Base-by-base conservation (phyloP, 2,329 filamentous ascomycete genomes). In the Pyrenophora teres region DNA sequence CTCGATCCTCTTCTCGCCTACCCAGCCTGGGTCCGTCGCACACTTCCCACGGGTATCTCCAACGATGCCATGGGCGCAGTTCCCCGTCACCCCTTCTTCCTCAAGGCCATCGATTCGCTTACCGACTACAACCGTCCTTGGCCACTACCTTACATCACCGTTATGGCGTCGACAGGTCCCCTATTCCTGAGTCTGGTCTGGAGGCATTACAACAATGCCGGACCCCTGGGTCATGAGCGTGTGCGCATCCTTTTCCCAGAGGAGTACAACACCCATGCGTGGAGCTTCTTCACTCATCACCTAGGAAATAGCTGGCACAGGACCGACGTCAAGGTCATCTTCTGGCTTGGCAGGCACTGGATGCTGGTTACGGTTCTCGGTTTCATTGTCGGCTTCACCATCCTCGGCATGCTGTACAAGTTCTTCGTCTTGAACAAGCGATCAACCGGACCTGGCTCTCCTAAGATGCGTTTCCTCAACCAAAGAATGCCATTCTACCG, bases 61-160 rank as follows among this genome's bases (percentile, higher is more conserved):
- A 92, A 92, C 76, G 89, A 92, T 65, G 87, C 86, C 35, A 91
- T 92, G 88, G 87, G 87, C 41, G 77, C 87, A 13, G 80, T 89
- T 0, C 84, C 87, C 0, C 81, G 85, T 54, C 89, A 92, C 63
- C 88, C 88, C 0, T 90, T 90, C 77, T 91, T 91, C 78, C 77
- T 86, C 43, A 79, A 81, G 41, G 85, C 88, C 33, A 88, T 90
- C 62, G 81, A 88, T 56, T 79, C 81, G 10, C 77, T 92, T n/a
- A 80, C 84, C 50, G 78, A 80, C 47, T 90, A 89, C 72, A 81
- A 89, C 67, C 81, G 83, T 52, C 83, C 83, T 57, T 92, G 88
- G 88, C 67, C 85, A 33, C 70, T 87, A 55, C 82, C 86, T 13
- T 91, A 92, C 71, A 87, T 89, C 65, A 90, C 87, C 19, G 87